Evolutionary conservation across 805 yeast species (phyloP).

Genomic region (Nakazawaea wyomingensis): DNA sequence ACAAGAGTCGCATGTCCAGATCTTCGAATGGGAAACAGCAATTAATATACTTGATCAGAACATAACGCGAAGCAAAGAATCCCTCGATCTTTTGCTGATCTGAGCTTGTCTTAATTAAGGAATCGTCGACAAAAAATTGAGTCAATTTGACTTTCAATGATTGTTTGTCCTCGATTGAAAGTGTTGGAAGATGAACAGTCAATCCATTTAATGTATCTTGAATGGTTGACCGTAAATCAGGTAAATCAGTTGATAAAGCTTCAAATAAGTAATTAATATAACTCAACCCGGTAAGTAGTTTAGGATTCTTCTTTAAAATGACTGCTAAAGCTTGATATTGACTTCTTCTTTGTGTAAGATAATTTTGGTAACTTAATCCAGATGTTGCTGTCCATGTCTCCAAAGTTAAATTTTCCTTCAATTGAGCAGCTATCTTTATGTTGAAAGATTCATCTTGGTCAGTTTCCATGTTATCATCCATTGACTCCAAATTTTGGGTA

Average conservation of each 20-base stretch:
- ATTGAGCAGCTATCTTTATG: conserved; percentile 41
- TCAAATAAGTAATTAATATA: conserved; percentile 65
- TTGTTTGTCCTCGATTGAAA: conserved; percentile 33
- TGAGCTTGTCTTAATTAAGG: conserved; percentile 12
- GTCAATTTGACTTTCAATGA: conserved; percentile 36
- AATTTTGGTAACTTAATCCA: conserved; percentile 30
- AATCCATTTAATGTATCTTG: conserved; percentile 67
- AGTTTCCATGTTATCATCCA: conserved; percentile 15
- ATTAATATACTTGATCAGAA: conserved; percentile 61
- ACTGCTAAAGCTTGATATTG: conserved; percentile 80
- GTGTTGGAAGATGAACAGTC: conserved; percentile 38
- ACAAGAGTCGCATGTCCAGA: conserved; percentile 59
- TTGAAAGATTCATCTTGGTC: conserved; percentile 27
- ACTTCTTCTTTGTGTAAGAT: conserved; percentile 44
- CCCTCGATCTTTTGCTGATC: conserved; percentile 23
- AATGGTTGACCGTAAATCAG: conserved; percentile 60
- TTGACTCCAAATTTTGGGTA: conserved; percentile 18
- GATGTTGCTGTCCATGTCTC: conserved; percentile 22
- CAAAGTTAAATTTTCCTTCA: conserved; percentile 45
- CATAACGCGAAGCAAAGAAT: conserved; percentile 50
- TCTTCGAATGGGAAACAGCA: conserved; percentile 63
- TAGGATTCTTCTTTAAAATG: conserved; percentile 42
- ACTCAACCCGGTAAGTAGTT: conserved; percentile 38
- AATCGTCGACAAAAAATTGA: conserved; percentile 31
- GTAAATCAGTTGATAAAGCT: conserved; percentile 58